These are phyloP conservation scores for Scheffersomyces titani DNA, from an alignment of 1,139 yeast genomes.

Conservation along the genomic window DNA sequence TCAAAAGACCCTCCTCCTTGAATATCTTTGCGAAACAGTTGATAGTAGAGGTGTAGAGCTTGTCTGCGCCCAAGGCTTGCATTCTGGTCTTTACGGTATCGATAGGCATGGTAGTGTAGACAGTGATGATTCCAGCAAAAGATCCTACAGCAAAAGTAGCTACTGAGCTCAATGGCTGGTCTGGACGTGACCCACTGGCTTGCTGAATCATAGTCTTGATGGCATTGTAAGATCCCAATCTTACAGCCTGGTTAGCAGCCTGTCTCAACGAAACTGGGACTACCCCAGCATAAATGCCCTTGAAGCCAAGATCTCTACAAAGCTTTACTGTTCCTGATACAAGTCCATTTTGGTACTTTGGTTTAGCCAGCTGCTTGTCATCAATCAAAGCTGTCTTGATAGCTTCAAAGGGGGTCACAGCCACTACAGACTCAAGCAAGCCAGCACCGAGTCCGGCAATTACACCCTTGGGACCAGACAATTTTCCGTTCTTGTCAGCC, in stretches of 20 bases:
- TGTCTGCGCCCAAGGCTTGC: constrained; percentile 87
- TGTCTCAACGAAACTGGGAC: constrained; percentile 94
- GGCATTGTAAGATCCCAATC: constrained; percentile 90
- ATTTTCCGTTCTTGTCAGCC: constrained; percentile 81
- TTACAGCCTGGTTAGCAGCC: constrained; percentile 92
- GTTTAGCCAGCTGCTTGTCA: constrained; percentile 75
- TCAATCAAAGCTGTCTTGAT: constrained; percentile 95
- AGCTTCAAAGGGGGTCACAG: constrained; percentile 97
- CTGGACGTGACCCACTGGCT: constrained; percentile 61
- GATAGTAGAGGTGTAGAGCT: constrained; percentile 68
- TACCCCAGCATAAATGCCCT: constrained; percentile 85
- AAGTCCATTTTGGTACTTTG: constrained; percentile 74
- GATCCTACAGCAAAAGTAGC: constrained; percentile 91
- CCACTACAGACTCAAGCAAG: constrained; percentile 83
- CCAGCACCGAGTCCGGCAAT: constrained; percentile 98
- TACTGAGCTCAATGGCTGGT: constrained; percentile 73
- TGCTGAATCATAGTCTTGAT: constrained; percentile 82
- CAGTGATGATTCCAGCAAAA: constrained; percentile 90
- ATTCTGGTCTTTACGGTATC: constrained; percentile 97
- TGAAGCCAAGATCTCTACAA: constrained; percentile 74
- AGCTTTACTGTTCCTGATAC: constrained; percentile 63
- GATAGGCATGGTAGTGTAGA: constrained; percentile 95
- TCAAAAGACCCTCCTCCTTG: constrained; percentile 84
- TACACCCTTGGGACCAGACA: constrained; percentile 88
- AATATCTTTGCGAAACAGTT: constrained; percentile 82